Conservation (phyloP, 495 filamentous ascomycete species). For the Aspergillus sclerotioniger region DNA sequence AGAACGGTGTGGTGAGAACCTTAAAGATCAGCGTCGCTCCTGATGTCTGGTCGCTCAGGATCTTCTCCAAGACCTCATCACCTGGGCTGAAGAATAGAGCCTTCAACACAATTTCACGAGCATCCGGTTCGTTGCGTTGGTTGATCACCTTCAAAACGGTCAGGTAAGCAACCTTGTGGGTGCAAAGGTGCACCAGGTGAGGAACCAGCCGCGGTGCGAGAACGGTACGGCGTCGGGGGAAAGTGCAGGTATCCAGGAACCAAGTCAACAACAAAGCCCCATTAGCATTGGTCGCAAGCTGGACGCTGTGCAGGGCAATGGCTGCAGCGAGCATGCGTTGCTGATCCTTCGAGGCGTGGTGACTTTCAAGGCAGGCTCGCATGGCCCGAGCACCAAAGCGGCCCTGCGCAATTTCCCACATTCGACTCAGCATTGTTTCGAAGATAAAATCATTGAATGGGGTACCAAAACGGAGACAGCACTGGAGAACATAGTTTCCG, state of each 20-base stretch:
- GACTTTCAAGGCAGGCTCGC: constrained; percentile 95
- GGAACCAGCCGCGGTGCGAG: constrained; percentile 91
- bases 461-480: constrained; percentile 83
- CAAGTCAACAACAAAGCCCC: constrained; percentile 92
- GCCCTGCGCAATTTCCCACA: constrained; percentile 94
- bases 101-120: constrained; percentile 85
- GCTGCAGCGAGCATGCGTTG: constrained; percentile 92
- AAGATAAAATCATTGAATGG: constrained; percentile 97
- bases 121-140: constrained; percentile 90
- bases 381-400: constrained; percentile 93
- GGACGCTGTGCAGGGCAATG: constrained; percentile 93
- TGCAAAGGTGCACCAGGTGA: constrained; percentile 95
- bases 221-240: constrained; percentile 86
- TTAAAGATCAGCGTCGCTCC: constrained; percentile 98
- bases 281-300: constrained; percentile 94
- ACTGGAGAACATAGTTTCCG: constrained; percentile 96
- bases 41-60: constrained; percentile 85
- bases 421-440: constrained; percentile 89
- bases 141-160: constrained; percentile 99
- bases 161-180: constrained; percentile 96
- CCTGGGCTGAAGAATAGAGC: constrained; percentile 93
- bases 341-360: constrained; percentile 91
- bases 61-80: constrained; percentile 85
- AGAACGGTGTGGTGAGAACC: constrained; percentile 95
- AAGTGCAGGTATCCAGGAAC: constrained; percentile 98